Conservation (phyloP, 768 basidiomycete genomes). For the Tubosaeta sp. region DNA sequence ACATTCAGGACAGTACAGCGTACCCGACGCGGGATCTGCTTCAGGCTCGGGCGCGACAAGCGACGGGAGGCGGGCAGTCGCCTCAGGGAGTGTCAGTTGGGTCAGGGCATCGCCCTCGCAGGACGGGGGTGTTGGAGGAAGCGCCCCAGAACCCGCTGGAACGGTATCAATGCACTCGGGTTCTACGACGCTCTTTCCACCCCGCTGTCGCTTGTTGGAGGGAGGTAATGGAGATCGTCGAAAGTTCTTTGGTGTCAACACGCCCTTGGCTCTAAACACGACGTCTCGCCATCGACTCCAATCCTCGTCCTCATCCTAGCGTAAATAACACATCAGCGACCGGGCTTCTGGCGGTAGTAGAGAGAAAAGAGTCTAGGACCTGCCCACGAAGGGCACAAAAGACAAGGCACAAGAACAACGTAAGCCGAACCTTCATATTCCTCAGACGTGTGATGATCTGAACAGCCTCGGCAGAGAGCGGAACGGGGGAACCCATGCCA, state of each 20-base stretch:
- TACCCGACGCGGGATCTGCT: constrained; percentile 39
- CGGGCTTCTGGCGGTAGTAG: no score
- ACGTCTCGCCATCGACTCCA: constrained; percentile 88
- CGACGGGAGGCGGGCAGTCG: constrained; percentile 33
- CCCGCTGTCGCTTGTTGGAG: constrained; percentile 55
- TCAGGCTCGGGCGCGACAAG: constrained; percentile 21
- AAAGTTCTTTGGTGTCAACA: constrained; percentile 37
- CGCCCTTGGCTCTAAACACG: constrained; percentile 71
- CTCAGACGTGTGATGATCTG: constrained; percentile 73
- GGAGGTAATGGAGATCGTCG: constrained; percentile 45
- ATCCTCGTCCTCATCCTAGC: constrained; percentile 80
- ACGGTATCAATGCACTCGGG: neutral
- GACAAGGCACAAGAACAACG: neutral
- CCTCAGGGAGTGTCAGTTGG: constrained; percentile 48
- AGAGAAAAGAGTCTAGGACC: neutral
- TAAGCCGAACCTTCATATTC: constrained; percentile 67
- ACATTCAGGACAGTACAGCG: constrained; percentile 82
- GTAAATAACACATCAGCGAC: constrained; percentile 3
- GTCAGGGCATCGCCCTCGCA: neutral
- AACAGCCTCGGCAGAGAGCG: constrained; percentile 72
- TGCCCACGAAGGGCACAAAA: neutral
- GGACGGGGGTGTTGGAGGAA: neutral
- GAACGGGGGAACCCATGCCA: constrained; percentile 82
- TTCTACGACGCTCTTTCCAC: constrained; percentile 36
- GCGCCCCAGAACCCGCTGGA: neutral